Percentiles rank a stretch among this genome's conserved stretches.
Evolutionary conservation across 2,329 filamentous ascomycete species (phyloP).

Genomic region (Fusarium brevicatenulatum): DNA sequence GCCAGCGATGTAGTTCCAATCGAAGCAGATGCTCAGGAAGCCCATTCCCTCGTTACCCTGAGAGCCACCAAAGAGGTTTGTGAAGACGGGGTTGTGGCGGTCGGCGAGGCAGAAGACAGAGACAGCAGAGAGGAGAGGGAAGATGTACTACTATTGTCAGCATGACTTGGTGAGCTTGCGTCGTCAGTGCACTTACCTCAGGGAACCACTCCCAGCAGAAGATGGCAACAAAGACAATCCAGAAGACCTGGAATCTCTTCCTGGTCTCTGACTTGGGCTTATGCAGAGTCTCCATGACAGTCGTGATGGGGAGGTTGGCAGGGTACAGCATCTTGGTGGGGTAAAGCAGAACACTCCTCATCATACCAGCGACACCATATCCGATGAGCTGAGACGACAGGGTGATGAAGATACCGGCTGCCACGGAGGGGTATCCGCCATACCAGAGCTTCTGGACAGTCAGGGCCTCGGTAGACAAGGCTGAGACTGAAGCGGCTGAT

Average conservation of each 20-base stretch:
- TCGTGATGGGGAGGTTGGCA: conserved; percentile 45
- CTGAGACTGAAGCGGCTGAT: conserved; percentile 50
- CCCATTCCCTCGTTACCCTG: conserved; percentile 35
- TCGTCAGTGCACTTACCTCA: background rate
- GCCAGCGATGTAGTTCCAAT: conserved; percentile 31
- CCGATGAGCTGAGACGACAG: conserved; percentile 61
- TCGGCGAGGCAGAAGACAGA: conserved; percentile 22
- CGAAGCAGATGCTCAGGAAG: conserved; percentile 17
- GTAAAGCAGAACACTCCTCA: conserved; percentile 57
- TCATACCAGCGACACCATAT: conserved; percentile 59
- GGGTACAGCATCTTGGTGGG: conserved; percentile 56
- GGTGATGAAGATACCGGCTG: conserved; percentile 55
- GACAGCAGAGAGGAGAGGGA: conserved; percentile 57
- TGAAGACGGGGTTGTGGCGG: conserved; percentile 22
- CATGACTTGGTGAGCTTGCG: accelerated
- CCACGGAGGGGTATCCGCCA: conserved; percentile 47
- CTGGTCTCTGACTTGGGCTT: conserved; percentile 47
- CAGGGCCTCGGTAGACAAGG: conserved; percentile 51
- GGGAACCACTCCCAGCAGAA: conserved; percentile 56
- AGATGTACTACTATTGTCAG: conserved; percentile 39
- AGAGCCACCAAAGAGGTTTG: conserved; percentile 27
- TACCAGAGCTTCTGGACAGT: conserved; percentile 61
- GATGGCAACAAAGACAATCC: conserved; percentile 51
- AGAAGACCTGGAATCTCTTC: conserved; percentile 54
- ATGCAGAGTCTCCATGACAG: conserved; percentile 46